Conservation (phyloP, 345 rosid species). For the Melastoma malabathricum region DNA sequence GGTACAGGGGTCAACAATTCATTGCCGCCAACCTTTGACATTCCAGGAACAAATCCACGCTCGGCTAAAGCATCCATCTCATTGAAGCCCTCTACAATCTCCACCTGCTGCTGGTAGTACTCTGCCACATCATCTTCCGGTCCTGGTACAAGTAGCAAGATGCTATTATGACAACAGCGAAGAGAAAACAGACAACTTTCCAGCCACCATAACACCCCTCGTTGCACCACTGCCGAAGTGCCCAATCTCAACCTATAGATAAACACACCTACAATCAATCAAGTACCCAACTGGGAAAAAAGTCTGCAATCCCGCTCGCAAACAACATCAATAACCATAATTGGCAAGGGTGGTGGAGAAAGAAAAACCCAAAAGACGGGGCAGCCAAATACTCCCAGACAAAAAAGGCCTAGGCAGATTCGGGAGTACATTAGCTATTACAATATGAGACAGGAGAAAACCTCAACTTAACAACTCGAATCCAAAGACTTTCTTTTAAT, state of each 20-base stretch:
- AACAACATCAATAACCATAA: too few relatives aligned
- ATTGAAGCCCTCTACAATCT: constrained; percentile 87
- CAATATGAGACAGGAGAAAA: too few relatives aligned
- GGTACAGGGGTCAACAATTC: not conserved
- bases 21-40: constrained; percentile 63
- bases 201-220: too few relatives aligned
- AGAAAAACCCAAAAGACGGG: too few relatives aligned
- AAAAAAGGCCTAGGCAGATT: not conserved
- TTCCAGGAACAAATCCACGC: constrained; percentile 80
- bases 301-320: too few relatives aligned
- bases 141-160: constrained; percentile 21
- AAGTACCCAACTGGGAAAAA: too few relatives aligned
- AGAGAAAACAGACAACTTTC: too few relatives aligned
- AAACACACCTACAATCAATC: too few relatives aligned
- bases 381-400: constrained; percentile 8
- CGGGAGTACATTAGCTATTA: not conserved
- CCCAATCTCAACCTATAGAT: too few relatives aligned
- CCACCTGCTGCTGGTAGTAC: constrained; percentile 93
- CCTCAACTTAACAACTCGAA: not conserved
- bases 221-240: too few relatives aligned
- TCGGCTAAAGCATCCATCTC: constrained; percentile 95
- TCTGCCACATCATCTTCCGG: constrained; percentile 85
- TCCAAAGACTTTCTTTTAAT: too few relatives aligned
- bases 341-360: too few relatives aligned
- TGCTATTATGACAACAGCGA: not conserved